Evolutionary conservation across 208 protist species (phyloP), one percentile per base, ranked within the genome.

Genomic region (Crithidia expoeki): DNA sequence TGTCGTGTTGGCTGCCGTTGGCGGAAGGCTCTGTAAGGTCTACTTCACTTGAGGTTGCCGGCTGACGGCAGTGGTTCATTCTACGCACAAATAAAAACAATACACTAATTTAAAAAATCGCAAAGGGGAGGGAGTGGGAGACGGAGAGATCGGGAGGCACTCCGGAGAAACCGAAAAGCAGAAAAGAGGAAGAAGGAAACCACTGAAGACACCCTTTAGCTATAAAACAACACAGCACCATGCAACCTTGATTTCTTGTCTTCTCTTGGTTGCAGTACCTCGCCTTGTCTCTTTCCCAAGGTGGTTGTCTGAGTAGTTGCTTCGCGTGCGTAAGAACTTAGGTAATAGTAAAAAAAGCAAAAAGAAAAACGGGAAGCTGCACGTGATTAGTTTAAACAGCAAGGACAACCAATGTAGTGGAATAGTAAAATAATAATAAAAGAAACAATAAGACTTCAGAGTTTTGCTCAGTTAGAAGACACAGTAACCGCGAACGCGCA

Each of bases 151-250:
- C 14, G n/a, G 0, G 17, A 9, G 46, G 17, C 46, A 10, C 19
- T 51, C 17, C n/a, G 0, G 46, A 21, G 17, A 51, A 14, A 14
- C 46, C 11, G 17, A 51, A 51, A 25, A n/a, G 17, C 0, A 51
- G 19, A 51, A 23, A 51, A 51, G 1, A 23, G 23, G 46, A 44
- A n/a, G 6, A n/a, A 51, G 46, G 23, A 51, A 23, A 0, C 14
- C 46, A 23, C 17, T n/a, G n/a, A n/a, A 69, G 0, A 69, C 63
- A 44, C 50, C 12, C 34, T n/a, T n/a, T n/a, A n/a, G n/a, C n/a
- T n/a, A n/a, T n/a, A n/a, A n/a, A n/a, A n/a, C n/a, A n/a, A n/a
- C n/a, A n/a, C n/a, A n/a, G n/a, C n/a, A n/a, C n/a, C n/a, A n/a
- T n/a, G n/a, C n/a, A n/a, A n/a, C n/a, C n/a, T n/a, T n/a, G n/a